phyloP scores from a whole-genome alignment of 176 grass and related monocot species.

The Paspalum notatum region DNA sequence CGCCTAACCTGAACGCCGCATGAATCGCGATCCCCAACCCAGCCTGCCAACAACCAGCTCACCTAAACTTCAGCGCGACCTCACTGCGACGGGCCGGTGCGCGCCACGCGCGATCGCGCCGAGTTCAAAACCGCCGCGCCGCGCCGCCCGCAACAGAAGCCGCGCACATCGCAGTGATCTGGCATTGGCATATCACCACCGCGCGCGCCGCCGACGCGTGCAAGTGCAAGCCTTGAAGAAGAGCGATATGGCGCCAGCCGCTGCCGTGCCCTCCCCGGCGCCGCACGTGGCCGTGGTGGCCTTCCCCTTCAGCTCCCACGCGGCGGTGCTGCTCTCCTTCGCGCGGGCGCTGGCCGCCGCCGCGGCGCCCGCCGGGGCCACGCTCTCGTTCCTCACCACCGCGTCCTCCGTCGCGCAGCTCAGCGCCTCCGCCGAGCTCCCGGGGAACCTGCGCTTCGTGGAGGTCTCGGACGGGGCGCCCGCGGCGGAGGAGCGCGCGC shows the following conservation, averaged over 20 bases:
- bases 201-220: not conserved
- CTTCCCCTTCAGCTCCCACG: constrained; percentile 75
- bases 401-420: not conserved
- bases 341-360: constrained; percentile 50
- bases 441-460: constrained; percentile 48
- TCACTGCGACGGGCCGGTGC: no score
- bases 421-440: not conserved
- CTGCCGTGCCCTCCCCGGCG: not conserved
- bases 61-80: no score
- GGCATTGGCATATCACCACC: no score
- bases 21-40: no score
- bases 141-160: not conserved
- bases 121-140: not conserved
- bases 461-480: constrained; percentile 20
- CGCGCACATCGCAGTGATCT: no score
- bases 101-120: no score
- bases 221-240: not conserved
- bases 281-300: constrained; percentile 53
- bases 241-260: not conserved
- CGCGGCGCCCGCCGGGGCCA: not conserved
- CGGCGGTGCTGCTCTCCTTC: constrained; percentile 42
- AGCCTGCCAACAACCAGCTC: no score
- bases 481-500: not conserved
- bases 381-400: constrained; percentile 50
- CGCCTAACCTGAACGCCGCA: no score